Conservation (phyloP, 345 rosid species). For the Mangifera indica region DNA sequence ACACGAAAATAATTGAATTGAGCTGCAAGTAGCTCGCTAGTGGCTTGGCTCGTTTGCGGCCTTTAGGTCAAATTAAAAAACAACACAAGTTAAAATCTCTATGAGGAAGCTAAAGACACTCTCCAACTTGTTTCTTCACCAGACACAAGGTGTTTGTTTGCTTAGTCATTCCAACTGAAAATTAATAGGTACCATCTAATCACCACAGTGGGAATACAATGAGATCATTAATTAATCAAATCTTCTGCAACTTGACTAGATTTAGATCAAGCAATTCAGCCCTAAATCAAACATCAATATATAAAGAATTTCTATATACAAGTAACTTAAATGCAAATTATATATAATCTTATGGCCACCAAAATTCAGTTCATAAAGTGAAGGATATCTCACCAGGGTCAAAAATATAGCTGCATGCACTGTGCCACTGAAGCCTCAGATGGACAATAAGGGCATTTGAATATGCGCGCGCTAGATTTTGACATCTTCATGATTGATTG, state of each 20-base stretch:
- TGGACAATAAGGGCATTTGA: slow-evolving; percentile 74
- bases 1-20: no score
- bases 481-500: slow-evolving; percentile 69
- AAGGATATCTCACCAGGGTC: slow-evolving; percentile 1
- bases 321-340: slow-evolving; percentile 16
- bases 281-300: slow-evolving; percentile 11
- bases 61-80: no score
- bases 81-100: no score
- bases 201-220: not conserved
- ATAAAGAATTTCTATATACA: slow-evolving; percentile 34
- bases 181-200: not conserved
- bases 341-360: not conserved
- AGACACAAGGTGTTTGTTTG: not conserved
- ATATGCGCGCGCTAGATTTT: slow-evolving; percentile 41
- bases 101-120: no score
- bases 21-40: no score
- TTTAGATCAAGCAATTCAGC: not conserved
- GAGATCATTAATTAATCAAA: not conserved
- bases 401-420: slow-evolving; percentile 61
- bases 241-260: not conserved
- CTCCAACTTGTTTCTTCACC: not conserved
- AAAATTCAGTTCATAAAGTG: not conserved
- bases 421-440: slow-evolving; percentile 36
- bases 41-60: no score
- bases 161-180: not conserved